Evolutionary conservation across 306 rosid genomes (phyloP).

Genomic region (Prunus salicina): DNA sequence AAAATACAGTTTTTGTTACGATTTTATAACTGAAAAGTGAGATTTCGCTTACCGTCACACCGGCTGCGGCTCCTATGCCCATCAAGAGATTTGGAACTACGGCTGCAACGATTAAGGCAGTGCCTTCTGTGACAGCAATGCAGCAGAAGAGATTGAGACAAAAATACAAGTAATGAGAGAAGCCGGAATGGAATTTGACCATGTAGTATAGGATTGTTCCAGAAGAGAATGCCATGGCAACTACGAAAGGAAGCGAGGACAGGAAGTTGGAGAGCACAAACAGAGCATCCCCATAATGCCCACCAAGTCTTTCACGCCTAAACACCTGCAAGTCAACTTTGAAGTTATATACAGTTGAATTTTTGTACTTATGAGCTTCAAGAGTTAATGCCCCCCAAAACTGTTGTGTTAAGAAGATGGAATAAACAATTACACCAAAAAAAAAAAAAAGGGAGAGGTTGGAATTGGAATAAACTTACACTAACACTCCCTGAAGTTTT

Average conservation of each 20-base stretch:
- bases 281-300: slow-evolving; percentile 46
- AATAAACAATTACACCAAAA: no score
- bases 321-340: slow-evolving; percentile 32
- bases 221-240: slow-evolving; percentile 34
- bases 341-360: no score
- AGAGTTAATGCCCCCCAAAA: no score
- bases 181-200: slow-evolving; percentile 50
- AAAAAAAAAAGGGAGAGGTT: no score
- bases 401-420: no score
- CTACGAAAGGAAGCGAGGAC: slow-evolving; percentile 45
- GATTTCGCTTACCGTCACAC: slow-evolving; percentile 32
- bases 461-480: no score
- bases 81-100: slow-evolving; percentile 41
- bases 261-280: slow-evolving; percentile 43
- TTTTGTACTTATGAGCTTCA: no score
- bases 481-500: no score
- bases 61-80: slow-evolving; percentile 34
- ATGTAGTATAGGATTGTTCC: slow-evolving; percentile 42
- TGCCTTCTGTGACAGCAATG: slow-evolving; percentile 36
- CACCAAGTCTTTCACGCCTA: slow-evolving; percentile 42
- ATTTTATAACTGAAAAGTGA: neutral
- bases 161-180: slow-evolving; percentile 35
- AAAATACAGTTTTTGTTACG: neutral
- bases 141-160: slow-evolving; percentile 46
- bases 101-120: slow-evolving; percentile 31